These are phyloP conservation scores for Mallotus repandus DNA, from an alignment of 441 rosid genomes.

Conservation along the genomic window DNA sequence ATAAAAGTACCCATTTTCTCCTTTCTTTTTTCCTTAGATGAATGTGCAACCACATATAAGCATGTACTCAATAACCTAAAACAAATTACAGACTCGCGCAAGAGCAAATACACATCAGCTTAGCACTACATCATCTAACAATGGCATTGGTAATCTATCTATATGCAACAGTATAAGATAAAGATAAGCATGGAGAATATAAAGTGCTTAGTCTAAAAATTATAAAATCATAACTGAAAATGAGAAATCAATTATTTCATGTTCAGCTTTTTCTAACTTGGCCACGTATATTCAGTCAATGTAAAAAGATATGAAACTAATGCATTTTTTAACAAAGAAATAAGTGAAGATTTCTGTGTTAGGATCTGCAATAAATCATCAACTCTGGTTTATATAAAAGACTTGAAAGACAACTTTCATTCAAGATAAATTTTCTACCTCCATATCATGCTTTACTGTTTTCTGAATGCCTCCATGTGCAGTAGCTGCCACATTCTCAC, in stretches of 20 bases:
- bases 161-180: not conserved
- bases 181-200: not conserved
- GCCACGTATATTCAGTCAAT: not conserved
- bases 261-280: not conserved
- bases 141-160: not conserved
- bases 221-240: not conserved
- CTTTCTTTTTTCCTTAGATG: not conserved
- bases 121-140: not conserved
- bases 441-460: constrained; percentile 24
- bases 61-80: not conserved
- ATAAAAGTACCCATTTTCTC: not conserved
- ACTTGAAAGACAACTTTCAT: not conserved
- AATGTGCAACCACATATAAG: not conserved
- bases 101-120: not conserved
- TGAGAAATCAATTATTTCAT: constrained; percentile 10
- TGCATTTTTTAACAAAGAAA: not conserved
- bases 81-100: not conserved
- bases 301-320: not conserved
- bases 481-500: constrained; percentile 17
- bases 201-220: not conserved
- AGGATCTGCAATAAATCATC: not conserved
- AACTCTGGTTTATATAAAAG: not conserved
- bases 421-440: constrained; percentile 30
- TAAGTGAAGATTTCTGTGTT: not conserved
- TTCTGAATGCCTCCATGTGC: constrained; percentile 19